These are phyloP conservation scores for Pichia gijzeniarum DNA, from an alignment of 805 yeast genomes.

Conservation along the genomic window DNA sequence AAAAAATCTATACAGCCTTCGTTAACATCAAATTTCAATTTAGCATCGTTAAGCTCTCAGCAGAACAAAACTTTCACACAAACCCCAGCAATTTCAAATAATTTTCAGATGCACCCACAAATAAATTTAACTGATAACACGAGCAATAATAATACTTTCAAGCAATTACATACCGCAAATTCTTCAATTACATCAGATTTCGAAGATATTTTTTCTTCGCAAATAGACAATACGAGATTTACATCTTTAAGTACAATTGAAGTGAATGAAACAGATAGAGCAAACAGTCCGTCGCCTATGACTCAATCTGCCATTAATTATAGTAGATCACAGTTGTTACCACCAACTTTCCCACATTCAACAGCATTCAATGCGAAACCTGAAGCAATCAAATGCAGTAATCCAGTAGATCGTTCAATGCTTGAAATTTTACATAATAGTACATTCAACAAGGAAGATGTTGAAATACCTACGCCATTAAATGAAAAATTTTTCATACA, in stretches of 20 bases:
- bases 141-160: background rate
- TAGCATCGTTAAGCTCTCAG: too few relatives aligned
- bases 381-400: too few relatives aligned
- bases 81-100: too few relatives aligned
- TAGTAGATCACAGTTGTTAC: background rate
- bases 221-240: background rate
- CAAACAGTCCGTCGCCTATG: background rate
- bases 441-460: too few relatives aligned
- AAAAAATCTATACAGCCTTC: too few relatives aligned
- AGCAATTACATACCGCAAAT: background rate
- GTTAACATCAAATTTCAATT: too few relatives aligned
- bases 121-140: background rate
- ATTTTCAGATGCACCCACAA: too few relatives aligned
- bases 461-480: too few relatives aligned
- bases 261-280: background rate
- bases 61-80: too few relatives aligned
- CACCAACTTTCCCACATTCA: background rate
- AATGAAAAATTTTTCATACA: too few relatives aligned
- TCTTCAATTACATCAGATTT: background rate
- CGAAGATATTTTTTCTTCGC: background rate
- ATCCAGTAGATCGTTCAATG: too few relatives aligned
- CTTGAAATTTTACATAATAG: too few relatives aligned
- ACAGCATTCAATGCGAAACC: background rate
- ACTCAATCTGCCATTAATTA: background rate
- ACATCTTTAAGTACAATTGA: conserved; percentile 5